Percentiles rank a stretch among this genome's conserved stretches.
phyloP scores from a whole-genome alignment of 2,329 filamentous ascomycete species.

The Orbilia blumenaviensis region DNA sequence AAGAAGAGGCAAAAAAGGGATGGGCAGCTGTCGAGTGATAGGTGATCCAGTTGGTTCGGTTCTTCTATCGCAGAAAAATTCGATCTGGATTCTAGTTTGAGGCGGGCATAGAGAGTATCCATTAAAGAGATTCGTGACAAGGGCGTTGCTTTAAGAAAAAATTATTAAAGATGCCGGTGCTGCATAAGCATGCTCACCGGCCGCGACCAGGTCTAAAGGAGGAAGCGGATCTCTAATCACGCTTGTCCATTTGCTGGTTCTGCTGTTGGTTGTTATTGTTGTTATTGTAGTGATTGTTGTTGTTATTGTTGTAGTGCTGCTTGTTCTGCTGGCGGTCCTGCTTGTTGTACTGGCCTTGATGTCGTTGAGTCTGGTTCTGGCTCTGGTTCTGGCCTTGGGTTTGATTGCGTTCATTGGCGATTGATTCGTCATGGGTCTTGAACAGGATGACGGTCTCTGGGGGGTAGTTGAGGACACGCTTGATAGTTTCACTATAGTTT shows the following conservation, averaged over 20 bases:
- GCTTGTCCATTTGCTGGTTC: constrained; percentile 32
- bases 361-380: constrained; percentile 27
- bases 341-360: constrained; percentile 42
- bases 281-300: constrained; percentile 25
- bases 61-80: not conserved
- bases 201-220: not conserved
- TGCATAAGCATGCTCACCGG: not conserved
- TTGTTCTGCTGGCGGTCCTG: constrained; percentile 53
- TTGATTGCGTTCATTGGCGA: constrained; percentile 62
- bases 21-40: constrained; percentile 6
- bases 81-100: constrained; percentile 7
- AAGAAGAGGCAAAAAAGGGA: not conserved
- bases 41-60: not conserved
- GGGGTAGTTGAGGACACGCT: constrained; percentile 85
- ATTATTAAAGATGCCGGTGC: constrained; percentile 1
- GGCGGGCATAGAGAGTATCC: constrained; percentile 3
- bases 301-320: constrained; percentile 37
- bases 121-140: constrained; percentile 47
- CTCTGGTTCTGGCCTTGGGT: constrained; percentile 38
- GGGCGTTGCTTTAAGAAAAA: constrained; percentile 1
- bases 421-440: constrained; percentile 96
- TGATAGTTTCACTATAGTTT: constrained; percentile 85
- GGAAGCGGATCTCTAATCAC: constrained; percentile 46
- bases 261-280: constrained; percentile 35
- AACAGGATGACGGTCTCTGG: constrained; percentile 89